Percentiles rank a stretch among this genome's conserved stretches.
These are phyloP conservation scores for Poteriospumella lacustris DNA, from an alignment of 108 stramenopile species.

Conservation along the genomic window DNA sequence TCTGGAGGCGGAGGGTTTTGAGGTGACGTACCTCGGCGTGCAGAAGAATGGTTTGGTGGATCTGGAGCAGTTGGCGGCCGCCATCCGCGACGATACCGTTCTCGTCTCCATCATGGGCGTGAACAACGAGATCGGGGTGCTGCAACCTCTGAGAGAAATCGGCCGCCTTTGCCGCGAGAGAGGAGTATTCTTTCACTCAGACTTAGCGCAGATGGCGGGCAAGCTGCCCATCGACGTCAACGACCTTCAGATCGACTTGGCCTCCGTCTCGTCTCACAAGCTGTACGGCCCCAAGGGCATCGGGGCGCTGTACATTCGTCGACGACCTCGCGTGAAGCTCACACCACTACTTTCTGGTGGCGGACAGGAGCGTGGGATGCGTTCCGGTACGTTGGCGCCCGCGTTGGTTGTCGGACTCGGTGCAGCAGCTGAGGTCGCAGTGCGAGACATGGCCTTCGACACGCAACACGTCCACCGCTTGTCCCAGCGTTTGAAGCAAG, in stretches of 20 bases:
- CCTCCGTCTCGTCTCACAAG: constrained; percentile 93
- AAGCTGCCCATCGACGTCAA: constrained; percentile 94
- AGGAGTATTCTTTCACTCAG: constrained; percentile 92
- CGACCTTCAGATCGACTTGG: constrained; percentile 84
- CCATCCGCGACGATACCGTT: constrained; percentile 85
- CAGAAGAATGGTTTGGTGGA: constrained; percentile 78
- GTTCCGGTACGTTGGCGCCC: constrained; percentile 62
- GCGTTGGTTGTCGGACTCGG: constrained; percentile 87
- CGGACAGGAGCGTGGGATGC: constrained; percentile 82
- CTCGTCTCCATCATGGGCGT: constrained; percentile 94
- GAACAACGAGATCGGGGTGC: constrained; percentile 98
- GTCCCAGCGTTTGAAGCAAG: constrained; percentile 66
- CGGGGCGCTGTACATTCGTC: constrained; percentile 89
- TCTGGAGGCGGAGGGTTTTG: constrained; percentile 91
- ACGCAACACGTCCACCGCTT: constrained; percentile 65
- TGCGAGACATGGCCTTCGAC: constrained; percentile 78
- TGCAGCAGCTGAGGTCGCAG: constrained; percentile 76
- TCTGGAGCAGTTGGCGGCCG: constrained; percentile 72
- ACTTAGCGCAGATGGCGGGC: constrained; percentile 93
- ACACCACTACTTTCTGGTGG: constrained; percentile 93
- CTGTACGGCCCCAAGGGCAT: constrained; percentile 96
- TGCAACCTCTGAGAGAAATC: constrained; percentile 90
- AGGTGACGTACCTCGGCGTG: constrained; percentile 93
- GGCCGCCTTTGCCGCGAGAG: constrained; percentile 79
- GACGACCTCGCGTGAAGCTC: constrained; percentile 90